Evolutionary conservation across 108 stramenopile genomes (phyloP).

Genomic region (Cylindrotheca closterium): DNA sequence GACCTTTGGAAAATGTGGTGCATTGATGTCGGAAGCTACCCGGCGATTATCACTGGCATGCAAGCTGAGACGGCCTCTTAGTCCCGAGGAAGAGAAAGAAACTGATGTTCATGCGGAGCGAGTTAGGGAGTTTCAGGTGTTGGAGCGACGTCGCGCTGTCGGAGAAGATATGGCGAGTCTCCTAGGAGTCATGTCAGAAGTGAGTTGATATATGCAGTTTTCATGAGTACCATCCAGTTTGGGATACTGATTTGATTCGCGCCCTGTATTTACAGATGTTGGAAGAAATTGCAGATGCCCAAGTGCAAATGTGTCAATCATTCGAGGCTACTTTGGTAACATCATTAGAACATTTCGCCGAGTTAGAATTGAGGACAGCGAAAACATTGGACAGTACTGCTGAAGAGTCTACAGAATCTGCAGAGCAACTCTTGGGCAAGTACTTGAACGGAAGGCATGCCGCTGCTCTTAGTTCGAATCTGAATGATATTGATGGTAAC

Average conservation of each 20-base stretch:
- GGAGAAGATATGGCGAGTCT: conserved; percentile 74
- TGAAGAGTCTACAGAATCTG: conserved; percentile 64
- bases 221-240: background rate
- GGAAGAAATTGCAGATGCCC: conserved; percentile 81
- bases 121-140: conserved; percentile 15
- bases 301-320: conserved; percentile 70
- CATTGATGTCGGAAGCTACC: conserved; percentile 82
- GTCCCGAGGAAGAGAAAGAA: conserved; percentile 28
- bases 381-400: conserved; percentile 55
- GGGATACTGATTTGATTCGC: background rate
- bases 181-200: conserved; percentile 53
- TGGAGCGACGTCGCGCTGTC: conserved; percentile 48
- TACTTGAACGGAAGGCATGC: conserved; percentile 77
- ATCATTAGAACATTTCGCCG: conserved; percentile 70
- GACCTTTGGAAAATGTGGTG: conserved; percentile 80
- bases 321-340: conserved; percentile 72
- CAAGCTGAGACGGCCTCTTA: conserved; percentile 42
- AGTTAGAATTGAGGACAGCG: conserved; percentile 59
- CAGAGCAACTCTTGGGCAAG: conserved; percentile 66
- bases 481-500: conserved; percentile 19
- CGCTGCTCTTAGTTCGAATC: conserved; percentile 42
- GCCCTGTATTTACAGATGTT: conserved; percentile 36
- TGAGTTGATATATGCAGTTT: conserved; percentile 25
- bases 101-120: conserved; percentile 21
- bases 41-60: conserved; percentile 70